phyloP scores from a whole-genome alignment of 2,329 filamentous ascomycete species.

The Paracamarosporium sp. region DNA sequence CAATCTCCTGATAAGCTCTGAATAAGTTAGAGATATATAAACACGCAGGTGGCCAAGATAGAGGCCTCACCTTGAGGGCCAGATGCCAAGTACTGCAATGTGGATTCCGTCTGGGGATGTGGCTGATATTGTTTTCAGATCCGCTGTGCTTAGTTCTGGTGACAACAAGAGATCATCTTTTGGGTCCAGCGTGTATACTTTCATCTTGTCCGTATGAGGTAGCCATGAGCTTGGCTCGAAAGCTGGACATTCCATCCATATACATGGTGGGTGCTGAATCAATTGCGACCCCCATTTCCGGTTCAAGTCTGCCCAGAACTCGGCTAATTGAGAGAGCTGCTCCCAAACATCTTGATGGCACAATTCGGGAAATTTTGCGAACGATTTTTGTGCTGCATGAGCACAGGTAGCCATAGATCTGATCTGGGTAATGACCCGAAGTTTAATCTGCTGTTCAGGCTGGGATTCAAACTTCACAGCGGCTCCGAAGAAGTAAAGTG shows the following conservation, averaged over 20 bases:
- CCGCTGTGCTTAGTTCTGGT: background rate
- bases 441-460: background rate
- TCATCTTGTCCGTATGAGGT: background rate
- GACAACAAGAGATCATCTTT: too few relatives aligned
- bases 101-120: background rate
- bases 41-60: background rate
- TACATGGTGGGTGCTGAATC: background rate
- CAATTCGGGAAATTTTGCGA: background rate
- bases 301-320: background rate
- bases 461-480: background rate
- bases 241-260: background rate
- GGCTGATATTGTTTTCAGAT: background rate
- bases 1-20: background rate
- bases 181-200: too few relatives aligned
- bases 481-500: background rate
- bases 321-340: background rate
- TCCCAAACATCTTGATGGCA: background rate
- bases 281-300: background rate
- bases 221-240: background rate
- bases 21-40: background rate
- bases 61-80: background rate
- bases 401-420: too few relatives aligned
- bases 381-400: background rate
- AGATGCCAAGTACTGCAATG: background rate
- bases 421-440: too few relatives aligned